Percentiles rank a stretch among this genome's conserved stretches.
Conservation (phyloP, 345 rosid species). For the Citrus unshiu region DNA sequence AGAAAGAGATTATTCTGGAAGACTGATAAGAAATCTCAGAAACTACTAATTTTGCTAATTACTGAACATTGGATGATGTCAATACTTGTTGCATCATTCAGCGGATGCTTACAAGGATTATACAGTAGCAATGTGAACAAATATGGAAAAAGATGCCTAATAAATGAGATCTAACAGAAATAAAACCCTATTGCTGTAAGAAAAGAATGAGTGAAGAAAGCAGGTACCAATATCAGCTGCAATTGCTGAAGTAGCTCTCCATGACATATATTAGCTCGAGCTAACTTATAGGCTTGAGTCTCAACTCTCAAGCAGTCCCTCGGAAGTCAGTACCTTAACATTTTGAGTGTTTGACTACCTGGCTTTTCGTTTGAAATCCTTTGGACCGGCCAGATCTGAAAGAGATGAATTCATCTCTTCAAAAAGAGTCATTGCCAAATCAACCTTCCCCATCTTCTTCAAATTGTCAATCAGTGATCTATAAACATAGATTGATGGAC, state of each 20-base stretch:
- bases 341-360: constrained; percentile 24
- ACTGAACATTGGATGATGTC: neutral
- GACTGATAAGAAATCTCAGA: neutral
- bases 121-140: neutral
- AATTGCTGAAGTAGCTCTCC: neutral
- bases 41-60: neutral
- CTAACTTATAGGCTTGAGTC: neutral
- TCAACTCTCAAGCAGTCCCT: neutral
- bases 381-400: constrained; percentile 53
- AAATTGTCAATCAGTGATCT: constrained; percentile 42
- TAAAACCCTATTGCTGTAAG: neutral
- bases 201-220: neutral
- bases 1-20: neutral
- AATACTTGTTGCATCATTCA: neutral
- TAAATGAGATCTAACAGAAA: neutral
- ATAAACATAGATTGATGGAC: constrained; percentile 62
- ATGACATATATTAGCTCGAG: neutral
- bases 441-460: constrained; percentile 50
- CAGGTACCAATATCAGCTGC: constrained; percentile 16
- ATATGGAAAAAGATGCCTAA: neutral
- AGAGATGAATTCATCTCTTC: constrained; percentile 63
- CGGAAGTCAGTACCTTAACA: neutral
- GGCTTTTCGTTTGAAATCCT: constrained; percentile 54
- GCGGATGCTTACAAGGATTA: neutral
- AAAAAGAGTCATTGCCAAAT: constrained; percentile 40